Evolutionary conservation across 768 basidiomycete genomes (phyloP).

Genomic region (Kwoniella newhampshirensis): DNA sequence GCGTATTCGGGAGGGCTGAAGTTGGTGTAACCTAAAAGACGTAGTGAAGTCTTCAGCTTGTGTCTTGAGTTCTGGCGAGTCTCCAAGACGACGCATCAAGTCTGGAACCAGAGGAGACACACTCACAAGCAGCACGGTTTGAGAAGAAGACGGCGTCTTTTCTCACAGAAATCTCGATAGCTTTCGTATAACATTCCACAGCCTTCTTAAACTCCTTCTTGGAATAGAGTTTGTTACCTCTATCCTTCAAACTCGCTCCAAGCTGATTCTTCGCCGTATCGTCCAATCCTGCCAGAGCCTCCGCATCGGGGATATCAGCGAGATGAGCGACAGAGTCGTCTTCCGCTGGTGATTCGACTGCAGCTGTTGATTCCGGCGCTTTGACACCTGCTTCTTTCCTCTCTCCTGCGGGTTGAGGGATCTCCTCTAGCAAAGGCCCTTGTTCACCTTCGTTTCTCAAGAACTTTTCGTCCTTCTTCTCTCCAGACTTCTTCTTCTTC

Average conservation of each 20-base stretch:
- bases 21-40: conserved; percentile 80
- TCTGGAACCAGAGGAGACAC: not conserved
- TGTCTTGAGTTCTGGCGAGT: too few species aligned
- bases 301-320: conserved; percentile 37
- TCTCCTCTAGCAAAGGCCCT: conserved; percentile 78
- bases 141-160: conserved; percentile 92
- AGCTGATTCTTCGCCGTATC: conserved; percentile 54
- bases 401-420: conserved; percentile 24
- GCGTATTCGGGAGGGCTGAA: conserved; percentile 80
- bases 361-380: not conserved
- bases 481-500: conserved; percentile 61
- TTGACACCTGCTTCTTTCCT: conserved; percentile 12
- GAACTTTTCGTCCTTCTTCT: conserved; percentile 50
- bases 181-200: conserved; percentile 57
- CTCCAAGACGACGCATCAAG: too few species aligned
- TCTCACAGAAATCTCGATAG: conserved; percentile 56
- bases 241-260: conserved; percentile 59
- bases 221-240: conserved; percentile 57
- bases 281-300: conserved; percentile 44
- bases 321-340: not conserved
- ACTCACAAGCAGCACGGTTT: conserved; percentile 91
- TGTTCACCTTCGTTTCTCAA: conserved; percentile 53
- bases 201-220: conserved; percentile 55
- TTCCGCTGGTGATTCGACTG: not conserved
- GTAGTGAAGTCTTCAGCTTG: too few species aligned